Evolutionary conservation across 768 basidiomycete genomes (phyloP), one percentile per base, ranked within the genome.

Genomic region (Pulveroboletus sp.): DNA sequence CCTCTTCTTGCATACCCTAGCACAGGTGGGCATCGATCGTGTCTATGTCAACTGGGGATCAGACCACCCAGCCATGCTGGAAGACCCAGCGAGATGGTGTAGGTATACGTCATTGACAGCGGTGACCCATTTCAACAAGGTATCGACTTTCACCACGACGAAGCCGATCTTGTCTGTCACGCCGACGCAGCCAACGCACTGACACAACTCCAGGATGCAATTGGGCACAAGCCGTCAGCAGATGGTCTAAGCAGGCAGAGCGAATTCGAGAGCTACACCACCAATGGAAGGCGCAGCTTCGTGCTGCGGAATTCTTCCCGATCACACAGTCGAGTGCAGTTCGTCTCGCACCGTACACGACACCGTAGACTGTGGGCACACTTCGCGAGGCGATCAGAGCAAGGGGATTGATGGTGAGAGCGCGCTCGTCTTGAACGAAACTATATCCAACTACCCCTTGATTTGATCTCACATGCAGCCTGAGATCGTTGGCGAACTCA

Each of bases 31-130:
- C 2, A 79, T 87, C 31, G 84, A 81, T 0, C 81, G 85, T 60
- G 78, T 76, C 9, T 85, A 86, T 57, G 83, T 81, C 15, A 87
- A 87, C 69, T 86, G 86, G 81, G 86, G 86, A 1, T 84, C 82
- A 1, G 86, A 89, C 56, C 86, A 88, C 57, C 82, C 85, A 0
- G 85, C 80, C 0, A 63, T 88, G 11, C 73, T 88, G 26, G 86
- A 87, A 56, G 86, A 86, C 82, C 84, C 0, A 58, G 35, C 4
- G 53, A 65, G 0, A 62, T 66, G 3, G 77, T 83, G 0, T 67
- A 73, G 27, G 73, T 86, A 1, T 85, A 84, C 56, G 67, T 85
- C 15, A 59, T 87, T 12, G 84, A 85, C 57, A 69, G 75, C n/a
- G 82, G 75, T 0, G 83, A 88, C 51, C 83, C 83, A 1, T 70